phyloP scores from a whole-genome alignment of 2,329 filamentous ascomycete genomes.

The Colletotrichum plurivorum region DNA sequence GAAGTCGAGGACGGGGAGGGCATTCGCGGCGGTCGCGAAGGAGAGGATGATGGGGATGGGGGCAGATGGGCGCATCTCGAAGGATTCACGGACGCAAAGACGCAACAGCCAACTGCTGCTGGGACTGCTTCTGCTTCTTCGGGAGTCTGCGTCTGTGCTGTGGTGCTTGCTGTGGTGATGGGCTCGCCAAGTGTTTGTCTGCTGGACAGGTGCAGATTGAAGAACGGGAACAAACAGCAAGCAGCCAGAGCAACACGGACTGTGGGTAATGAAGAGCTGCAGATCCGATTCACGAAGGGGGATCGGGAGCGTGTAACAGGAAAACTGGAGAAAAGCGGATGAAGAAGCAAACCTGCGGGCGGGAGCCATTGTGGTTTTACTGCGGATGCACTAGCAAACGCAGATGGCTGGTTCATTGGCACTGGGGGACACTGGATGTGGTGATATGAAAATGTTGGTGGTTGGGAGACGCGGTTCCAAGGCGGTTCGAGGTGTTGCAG shows the following conservation, averaged over 20 bases:
- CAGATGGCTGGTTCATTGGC: conserved; percentile 38
- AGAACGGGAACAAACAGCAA: conserved; percentile 17
- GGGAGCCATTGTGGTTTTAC: conserved; percentile 41
- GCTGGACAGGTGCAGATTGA: conserved; percentile 12
- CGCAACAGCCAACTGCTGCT: conserved; percentile 7
- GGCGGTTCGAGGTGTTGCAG: conserved; percentile 3
- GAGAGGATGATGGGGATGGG: conserved; percentile 45
- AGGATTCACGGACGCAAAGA: background rate
- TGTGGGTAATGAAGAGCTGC: conserved; percentile 8
- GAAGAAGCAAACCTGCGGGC: conserved; percentile 25
- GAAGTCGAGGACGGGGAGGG: conserved; percentile 47
- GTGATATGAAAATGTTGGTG: conserved; percentile 39
- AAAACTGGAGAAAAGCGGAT: conserved; percentile 34
- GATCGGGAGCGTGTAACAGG: conserved; percentile 6
- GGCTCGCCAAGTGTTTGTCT: too few relatives aligned
- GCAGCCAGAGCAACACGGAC: too few relatives aligned
- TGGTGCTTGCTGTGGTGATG: conserved; percentile 1
- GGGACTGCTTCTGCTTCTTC: background rate
- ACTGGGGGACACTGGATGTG: conserved; percentile 1
- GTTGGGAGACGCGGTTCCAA: conserved; percentile 39
- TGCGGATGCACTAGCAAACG: conserved; percentile 33
- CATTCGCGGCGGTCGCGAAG: conserved; percentile 44
- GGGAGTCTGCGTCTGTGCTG: background rate
- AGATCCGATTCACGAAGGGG: conserved; percentile 21
- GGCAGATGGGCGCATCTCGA: conserved; percentile 50